A percentile compares a stretch with the other conserved stretches of the same genome.
phyloP scores from a whole-genome alignment of 495 filamentous ascomycete genomes.

The Apodospora peruviana region DNA sequence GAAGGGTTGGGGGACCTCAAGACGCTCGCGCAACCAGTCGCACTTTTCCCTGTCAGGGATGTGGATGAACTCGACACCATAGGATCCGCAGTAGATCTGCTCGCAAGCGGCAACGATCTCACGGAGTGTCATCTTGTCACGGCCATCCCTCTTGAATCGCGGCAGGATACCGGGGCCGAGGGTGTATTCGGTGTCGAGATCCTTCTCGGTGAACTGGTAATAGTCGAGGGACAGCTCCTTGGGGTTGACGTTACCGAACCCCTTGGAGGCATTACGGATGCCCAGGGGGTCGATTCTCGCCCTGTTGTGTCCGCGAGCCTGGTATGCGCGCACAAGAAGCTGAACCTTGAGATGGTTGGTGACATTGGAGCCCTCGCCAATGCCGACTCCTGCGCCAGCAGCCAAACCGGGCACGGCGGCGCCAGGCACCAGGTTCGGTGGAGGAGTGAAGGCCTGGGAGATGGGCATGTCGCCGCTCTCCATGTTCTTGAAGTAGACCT shows the following conservation, averaged over 20 bases:
- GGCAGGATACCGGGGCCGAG: constrained; percentile 95
- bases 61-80: constrained; percentile 97
- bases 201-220: constrained; percentile 92
- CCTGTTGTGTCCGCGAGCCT: constrained; percentile 97
- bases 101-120: constrained; percentile 94
- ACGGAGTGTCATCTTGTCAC: constrained; percentile 91
- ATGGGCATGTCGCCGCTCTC: constrained; percentile 95
- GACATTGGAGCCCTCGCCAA: constrained; percentile 73
- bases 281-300: constrained; percentile 94
- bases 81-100: constrained; percentile 91
- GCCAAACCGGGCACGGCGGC: constrained; percentile 71
- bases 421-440: constrained; percentile 80
- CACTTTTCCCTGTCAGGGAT: constrained; percentile 96
- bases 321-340: constrained; percentile 91
- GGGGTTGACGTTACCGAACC: constrained; percentile 81
- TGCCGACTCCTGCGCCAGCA: constrained; percentile 60
- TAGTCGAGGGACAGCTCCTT: constrained; percentile 89
- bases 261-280: constrained; percentile 79
- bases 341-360: constrained; percentile 98
- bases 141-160: constrained; percentile 77
- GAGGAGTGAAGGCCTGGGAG: constrained; percentile 92
- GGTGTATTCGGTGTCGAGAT: constrained; percentile 85
- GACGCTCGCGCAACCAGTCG: constrained; percentile 92
- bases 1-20: constrained; percentile 91
- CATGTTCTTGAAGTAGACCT: constrained; percentile 99